Conservation (phyloP, 352 stramenopile species). For the Pythium grandisporangium region DNA sequence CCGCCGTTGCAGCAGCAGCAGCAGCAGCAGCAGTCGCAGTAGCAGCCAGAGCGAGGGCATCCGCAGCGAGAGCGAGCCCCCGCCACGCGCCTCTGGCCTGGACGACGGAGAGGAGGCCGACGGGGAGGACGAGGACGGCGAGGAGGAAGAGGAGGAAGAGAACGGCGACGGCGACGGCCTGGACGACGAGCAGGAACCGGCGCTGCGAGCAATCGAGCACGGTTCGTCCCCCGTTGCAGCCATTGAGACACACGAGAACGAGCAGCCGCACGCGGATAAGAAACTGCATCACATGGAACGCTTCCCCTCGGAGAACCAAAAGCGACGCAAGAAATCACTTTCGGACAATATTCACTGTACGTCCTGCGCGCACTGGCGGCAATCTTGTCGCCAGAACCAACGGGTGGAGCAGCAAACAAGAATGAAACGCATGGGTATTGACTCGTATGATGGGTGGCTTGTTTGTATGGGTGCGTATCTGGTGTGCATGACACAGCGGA, state of each 20-base stretch:
- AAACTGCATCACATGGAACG: conserved; percentile 22
- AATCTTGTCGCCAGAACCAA: not conserved
- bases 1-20: not conserved
- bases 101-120: not conserved
- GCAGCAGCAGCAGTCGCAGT: conserved; percentile 1
- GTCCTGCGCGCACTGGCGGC: not conserved
- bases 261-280: conserved; percentile 15
- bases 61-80: too few species aligned
- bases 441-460: too few species aligned
- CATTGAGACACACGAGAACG: conserved; percentile 5
- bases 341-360: conserved; percentile 13
- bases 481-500: conserved; percentile 13
- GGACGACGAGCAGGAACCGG: too few species aligned
- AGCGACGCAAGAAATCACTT: conserved; percentile 21
- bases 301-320: conserved; percentile 18
- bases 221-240: too few species aligned
- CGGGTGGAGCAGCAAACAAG: too few species aligned
- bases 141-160: too few species aligned
- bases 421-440: too few species aligned
- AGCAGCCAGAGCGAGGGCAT: not conserved
- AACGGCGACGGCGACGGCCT: too few species aligned
- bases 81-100: too few species aligned
- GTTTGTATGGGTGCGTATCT: too few species aligned
- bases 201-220: too few species aligned
- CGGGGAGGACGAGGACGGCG: too few species aligned